Evolutionary conservation across 768 basidiomycete species (phyloP).

Genomic region (Kwoniella shandongensis): DNA sequence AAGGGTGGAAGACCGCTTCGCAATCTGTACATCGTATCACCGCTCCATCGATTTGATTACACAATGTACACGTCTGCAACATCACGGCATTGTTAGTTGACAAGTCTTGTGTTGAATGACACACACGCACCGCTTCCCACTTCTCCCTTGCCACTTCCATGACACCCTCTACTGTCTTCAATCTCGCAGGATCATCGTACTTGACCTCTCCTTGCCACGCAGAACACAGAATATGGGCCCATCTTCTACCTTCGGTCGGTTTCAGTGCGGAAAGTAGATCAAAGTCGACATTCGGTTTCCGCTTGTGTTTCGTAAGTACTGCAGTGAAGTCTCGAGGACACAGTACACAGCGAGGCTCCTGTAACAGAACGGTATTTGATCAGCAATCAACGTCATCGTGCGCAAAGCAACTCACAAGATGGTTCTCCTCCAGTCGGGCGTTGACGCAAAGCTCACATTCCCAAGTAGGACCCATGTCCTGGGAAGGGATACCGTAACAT

Average conservation of each 20-base stretch:
- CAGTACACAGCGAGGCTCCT: constrained; percentile 82
- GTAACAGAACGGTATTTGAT: constrained; percentile 10
- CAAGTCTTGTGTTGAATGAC: background rate
- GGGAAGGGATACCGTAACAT: constrained; percentile 66
- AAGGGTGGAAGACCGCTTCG: constrained; percentile 72
- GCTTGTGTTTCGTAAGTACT: constrained; percentile 20
- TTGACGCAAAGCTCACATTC: constrained; percentile 85
- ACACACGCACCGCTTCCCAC: constrained; percentile 69
- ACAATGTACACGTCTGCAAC: constrained; percentile 70
- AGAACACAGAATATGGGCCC: constrained; percentile 88
- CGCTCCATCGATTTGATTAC: constrained; percentile 68
- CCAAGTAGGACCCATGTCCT: constrained; percentile 68
- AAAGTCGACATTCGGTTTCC: constrained; percentile 40
- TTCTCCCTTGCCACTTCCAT: constrained; percentile 66
- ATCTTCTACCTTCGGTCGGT: constrained; percentile 88
- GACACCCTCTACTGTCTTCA: constrained; percentile 83
- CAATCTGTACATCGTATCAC: constrained; percentile 84
- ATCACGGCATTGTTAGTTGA: background rate
- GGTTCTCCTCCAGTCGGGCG: constrained; percentile 74
- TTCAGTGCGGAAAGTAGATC: constrained; percentile 70
- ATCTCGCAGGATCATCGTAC: constrained; percentile 70
- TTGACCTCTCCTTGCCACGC: constrained; percentile 81
- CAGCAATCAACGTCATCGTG: background rate
- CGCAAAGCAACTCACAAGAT: constrained; percentile 61
- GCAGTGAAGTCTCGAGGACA: constrained; percentile 66